phyloP scores from a whole-genome alignment of 2,329 filamentous ascomycete genomes.

The Curvularia lunata region DNA sequence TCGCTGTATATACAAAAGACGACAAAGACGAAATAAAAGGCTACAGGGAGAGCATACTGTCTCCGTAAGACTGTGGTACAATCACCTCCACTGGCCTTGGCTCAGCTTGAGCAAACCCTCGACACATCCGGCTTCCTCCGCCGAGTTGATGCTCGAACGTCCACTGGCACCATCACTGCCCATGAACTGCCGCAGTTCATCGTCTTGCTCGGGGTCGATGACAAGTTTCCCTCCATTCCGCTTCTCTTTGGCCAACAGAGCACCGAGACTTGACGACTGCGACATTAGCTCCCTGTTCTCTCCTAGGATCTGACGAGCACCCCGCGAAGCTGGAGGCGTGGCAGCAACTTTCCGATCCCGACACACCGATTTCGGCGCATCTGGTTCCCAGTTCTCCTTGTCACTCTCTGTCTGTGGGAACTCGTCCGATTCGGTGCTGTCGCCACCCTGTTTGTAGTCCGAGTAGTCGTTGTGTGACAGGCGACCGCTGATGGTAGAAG shows the following conservation, averaged over 20 bases:
- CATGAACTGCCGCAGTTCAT: slow-evolving; percentile 79
- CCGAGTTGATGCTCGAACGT: slow-evolving; percentile 59
- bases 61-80: neutral
- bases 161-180: slow-evolving; percentile 63
- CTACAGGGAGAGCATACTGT: neutral
- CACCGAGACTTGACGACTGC: slow-evolving; percentile 47
- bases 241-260: slow-evolving; percentile 44
- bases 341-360: slow-evolving; percentile 28
- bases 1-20: slow-evolving; percentile 2
- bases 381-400: slow-evolving; percentile 87
- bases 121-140: slow-evolving; percentile 81
- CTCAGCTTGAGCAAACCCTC: slow-evolving; percentile 87
- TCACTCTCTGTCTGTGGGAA: slow-evolving; percentile 76
- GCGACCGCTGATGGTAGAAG: slow-evolving; percentile 44
- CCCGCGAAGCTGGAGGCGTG: slow-evolving; percentile 43
- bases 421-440: slow-evolving; percentile 53
- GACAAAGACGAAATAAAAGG: neutral
- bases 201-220: slow-evolving; percentile 58
- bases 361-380: slow-evolving; percentile 41
- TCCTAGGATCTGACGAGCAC: slow-evolving; percentile 53
- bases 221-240: slow-evolving; percentile 38
- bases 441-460: slow-evolving; percentile 26
- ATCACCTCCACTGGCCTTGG: slow-evolving; percentile 80
- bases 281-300: slow-evolving; percentile 54
- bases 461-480: slow-evolving; percentile 37